Evolutionary conservation across 306 rosid species (phyloP).

Genomic region (Castanopsis chinensis): DNA sequence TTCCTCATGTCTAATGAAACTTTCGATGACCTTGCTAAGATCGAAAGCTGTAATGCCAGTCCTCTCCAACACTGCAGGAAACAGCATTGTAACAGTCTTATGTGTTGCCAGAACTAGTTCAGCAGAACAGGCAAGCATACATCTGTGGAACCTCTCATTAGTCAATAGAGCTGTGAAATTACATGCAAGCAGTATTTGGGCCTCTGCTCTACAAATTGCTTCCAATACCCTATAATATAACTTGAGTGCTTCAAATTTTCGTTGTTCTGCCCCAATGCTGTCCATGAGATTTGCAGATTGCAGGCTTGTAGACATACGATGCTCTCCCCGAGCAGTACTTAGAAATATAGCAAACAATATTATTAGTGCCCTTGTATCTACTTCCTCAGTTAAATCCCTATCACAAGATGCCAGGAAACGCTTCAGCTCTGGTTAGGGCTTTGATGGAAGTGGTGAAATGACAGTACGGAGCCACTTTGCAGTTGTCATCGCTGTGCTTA

Average conservation of each 20-base stretch:
- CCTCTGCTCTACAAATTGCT: slow-evolving; percentile 98
- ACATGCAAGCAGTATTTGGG: slow-evolving; percentile 77
- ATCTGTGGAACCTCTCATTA: slow-evolving; percentile 97
- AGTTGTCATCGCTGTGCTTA: slow-evolving; percentile 98
- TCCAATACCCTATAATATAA: slow-evolving; percentile 87
- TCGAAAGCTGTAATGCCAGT: slow-evolving; percentile 99
- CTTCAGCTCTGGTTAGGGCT: slow-evolving; percentile 80
- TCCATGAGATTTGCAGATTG: slow-evolving; percentile 86
- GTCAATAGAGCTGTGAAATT: slow-evolving; percentile 88
- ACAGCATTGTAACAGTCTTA: slow-evolving; percentile 95
- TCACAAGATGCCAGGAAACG: slow-evolving; percentile 81
- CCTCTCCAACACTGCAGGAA: slow-evolving; percentile 96
- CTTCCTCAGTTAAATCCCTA: slow-evolving; percentile 80
- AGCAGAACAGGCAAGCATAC: slow-evolving; percentile 99
- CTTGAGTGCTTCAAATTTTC: slow-evolving; percentile 86
- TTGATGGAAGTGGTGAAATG: slow-evolving; percentile 79
- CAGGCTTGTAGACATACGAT: slow-evolving; percentile 61
- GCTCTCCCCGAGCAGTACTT: slow-evolving; percentile 75
- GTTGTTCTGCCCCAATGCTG: slow-evolving; percentile 93
- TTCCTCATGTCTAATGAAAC: slow-evolving; percentile 96
- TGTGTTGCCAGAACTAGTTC: slow-evolving; percentile 97
- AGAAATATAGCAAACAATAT: slow-evolving; percentile 96
- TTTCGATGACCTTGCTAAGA: slow-evolving; percentile 98
- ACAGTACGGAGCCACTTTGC: slow-evolving; percentile 99
- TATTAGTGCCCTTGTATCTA: slow-evolving; percentile 77